Evolutionary conservation across 1,284 basidiomycete species (phyloP), one percentile per base, ranked within the genome.

Genomic region (Sporisorium graminicola): DNA sequence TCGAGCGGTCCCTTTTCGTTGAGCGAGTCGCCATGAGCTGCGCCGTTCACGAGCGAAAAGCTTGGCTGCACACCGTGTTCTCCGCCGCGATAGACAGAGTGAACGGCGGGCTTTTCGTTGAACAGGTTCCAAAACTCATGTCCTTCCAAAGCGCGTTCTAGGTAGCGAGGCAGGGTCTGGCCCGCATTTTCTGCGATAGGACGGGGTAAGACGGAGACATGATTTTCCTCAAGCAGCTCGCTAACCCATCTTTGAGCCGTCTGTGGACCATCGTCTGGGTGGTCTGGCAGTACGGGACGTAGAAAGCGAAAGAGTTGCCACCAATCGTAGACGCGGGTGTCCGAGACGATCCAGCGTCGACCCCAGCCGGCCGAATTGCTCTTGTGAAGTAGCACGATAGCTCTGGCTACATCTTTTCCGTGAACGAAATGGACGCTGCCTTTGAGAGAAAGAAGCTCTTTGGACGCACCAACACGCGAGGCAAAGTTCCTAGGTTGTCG

Each of bases 381-480:
- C 1, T 70, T 46, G n/a, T 72, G 63, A 22, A 80, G 63, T 7
- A 76, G 65, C 4, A 81, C 33, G 26, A 81, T 69, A 31, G 80
- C 78, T 20, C 76, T 43, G 2, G 78, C 81, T 22, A 82, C 78
- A 18, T 82, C 81, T 29, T 66, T 37, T 5, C 81, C 81, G 44
- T 82, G 81, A 5, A 82, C 70, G 37, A 82, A 74, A 50, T 82
- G 81, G 9, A 82, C 77, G 24, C 65, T 72, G 26, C 72, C 75
- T 40, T 82, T 74, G 27, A 67, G 37, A 8, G 50, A 50, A 16
- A 81, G 70, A 13, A 64, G 58, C 24, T 81, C 71, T 49, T 77
- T 80, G 53, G 60, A 69, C 3, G 69, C 65, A 4, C 74, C 78
- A 14, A 82, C 65, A 7, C 69, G 51, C 5, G 65, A 65, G 13